Percentiles rank a stretch among this genome's conserved stretches.
Evolutionary conservation across 1,284 basidiomycete genomes (phyloP).

Genomic region (Exsudoporus floridanus): DNA sequence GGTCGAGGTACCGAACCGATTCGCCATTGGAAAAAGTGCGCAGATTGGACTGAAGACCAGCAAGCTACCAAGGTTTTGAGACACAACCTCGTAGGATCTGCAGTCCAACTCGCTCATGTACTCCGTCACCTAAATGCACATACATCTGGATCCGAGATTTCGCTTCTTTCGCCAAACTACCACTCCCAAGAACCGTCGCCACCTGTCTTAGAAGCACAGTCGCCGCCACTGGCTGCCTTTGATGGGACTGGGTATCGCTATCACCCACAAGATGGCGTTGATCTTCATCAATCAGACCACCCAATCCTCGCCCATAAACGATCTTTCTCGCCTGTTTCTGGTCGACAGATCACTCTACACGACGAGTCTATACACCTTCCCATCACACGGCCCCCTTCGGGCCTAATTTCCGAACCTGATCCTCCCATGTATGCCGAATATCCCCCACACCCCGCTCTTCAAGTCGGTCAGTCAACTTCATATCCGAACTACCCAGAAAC

Average conservation of each 20-base stretch:
- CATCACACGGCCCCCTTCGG: slow-evolving; percentile 9
- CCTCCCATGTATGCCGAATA: slow-evolving; percentile 21
- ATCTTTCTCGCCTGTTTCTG: slow-evolving; percentile 16
- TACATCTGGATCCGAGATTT: slow-evolving; percentile 40
- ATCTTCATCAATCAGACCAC: slow-evolving; percentile 11
- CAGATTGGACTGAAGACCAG: slow-evolving; percentile 75
- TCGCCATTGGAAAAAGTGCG: slow-evolving; percentile 62
- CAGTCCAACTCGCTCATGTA: slow-evolving; percentile 58
- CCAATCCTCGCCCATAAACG: slow-evolving; percentile 11
- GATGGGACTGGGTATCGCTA: slow-evolving; percentile 18
- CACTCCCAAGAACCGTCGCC: slow-evolving; percentile 29
- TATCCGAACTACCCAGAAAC: slow-evolving; percentile 20
- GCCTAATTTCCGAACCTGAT: slow-evolving; percentile 10
- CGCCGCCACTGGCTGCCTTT: slow-evolving; percentile 37
- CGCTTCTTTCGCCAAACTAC: slow-evolving; percentile 38
- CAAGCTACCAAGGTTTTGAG: slow-evolving; percentile 66
- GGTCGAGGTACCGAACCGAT: slow-evolving; percentile 32
- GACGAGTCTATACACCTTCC: slow-evolving; percentile 15
- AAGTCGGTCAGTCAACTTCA: slow-evolving; percentile 15
- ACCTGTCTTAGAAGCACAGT: slow-evolving; percentile 41
- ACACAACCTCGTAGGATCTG: slow-evolving; percentile 66
- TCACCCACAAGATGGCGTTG: slow-evolving; percentile 8
- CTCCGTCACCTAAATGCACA: slow-evolving; percentile 49
- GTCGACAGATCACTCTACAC: slow-evolving; percentile 9
- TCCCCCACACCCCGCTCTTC: slow-evolving; percentile 4